phyloP scores from a whole-genome alignment of 179 eudicot species.

The Pouteria campechiana region DNA sequence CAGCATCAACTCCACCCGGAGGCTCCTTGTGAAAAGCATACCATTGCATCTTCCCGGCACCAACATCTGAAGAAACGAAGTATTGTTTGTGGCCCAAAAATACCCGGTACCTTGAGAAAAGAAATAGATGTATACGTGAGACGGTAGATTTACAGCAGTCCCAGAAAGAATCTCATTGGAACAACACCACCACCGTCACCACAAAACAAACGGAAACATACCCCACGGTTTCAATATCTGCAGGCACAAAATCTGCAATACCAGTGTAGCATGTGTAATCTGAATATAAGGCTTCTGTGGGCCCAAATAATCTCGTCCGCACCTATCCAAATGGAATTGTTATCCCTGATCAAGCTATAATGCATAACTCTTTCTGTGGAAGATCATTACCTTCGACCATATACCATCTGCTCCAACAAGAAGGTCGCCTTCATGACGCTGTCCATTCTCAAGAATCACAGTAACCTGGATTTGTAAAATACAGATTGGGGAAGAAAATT shows the following conservation, averaged over 20 bases:
- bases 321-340: conserved; percentile 41
- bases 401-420: conserved; percentile 98
- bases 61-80: conserved; percentile 96
- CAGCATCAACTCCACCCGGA: conserved; percentile 76
- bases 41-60: conserved; percentile 99
- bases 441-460: conserved; percentile 73
- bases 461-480: conserved; percentile 48
- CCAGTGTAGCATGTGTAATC: conserved; percentile 98
- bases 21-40: conserved; percentile 90
- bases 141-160: not conserved
- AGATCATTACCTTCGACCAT: conserved; percentile 63
- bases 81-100: conserved; percentile 96
- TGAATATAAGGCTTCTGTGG: conserved; percentile 59
- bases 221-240: conserved; percentile 93
- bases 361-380: not conserved
- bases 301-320: conserved; percentile 71
- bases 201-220: conserved; percentile 19
- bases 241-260: conserved; percentile 90
- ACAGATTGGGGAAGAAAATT: too few species aligned
- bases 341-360: too few species aligned
- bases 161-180: not conserved
- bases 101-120: conserved; percentile 66
- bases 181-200: not conserved
- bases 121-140: not conserved
- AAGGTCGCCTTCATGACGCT: conserved; percentile 74